These are phyloP conservation scores for Vigna radiata DNA, from an alignment of 306 rosid genomes.

Conservation along the genomic window DNA sequence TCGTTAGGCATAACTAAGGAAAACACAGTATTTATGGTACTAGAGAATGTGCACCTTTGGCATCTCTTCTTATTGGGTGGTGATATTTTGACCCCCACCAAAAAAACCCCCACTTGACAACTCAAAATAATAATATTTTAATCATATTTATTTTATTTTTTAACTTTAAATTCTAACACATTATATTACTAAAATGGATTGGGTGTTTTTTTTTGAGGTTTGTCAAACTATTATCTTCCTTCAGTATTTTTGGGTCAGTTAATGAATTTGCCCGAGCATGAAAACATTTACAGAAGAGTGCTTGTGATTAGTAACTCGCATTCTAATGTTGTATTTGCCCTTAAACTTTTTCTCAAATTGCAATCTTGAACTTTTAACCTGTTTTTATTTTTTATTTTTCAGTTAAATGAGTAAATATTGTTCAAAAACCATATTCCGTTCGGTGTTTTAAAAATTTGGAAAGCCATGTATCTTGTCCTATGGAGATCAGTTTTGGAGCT, in stretches of 20 bases:
- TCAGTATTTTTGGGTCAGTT: neutral
- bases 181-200: too few relatives aligned
- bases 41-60: neutral
- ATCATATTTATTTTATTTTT: too few relatives aligned
- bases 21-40: constrained; percentile 7
- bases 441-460: constrained; percentile 13
- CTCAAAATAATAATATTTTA: too few relatives aligned
- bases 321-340: neutral
- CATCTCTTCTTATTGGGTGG: neutral
- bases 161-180: too few relatives aligned
- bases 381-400: neutral
- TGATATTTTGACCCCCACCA: too few relatives aligned
- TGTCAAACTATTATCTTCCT: too few relatives aligned
- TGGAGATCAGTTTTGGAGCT: neutral
- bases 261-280: neutral
- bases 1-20: neutral
- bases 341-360: neutral
- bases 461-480: neutral
- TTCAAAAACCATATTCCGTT: neutral
- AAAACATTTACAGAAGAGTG: neutral
- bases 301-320: neutral
- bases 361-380: neutral
- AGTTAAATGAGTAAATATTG: neutral
- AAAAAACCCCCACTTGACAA: too few relatives aligned
- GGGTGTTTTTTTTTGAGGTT: too few relatives aligned